phyloP scores from a whole-genome alignment of 805 yeast genomes.

The Candida boleticola region DNA sequence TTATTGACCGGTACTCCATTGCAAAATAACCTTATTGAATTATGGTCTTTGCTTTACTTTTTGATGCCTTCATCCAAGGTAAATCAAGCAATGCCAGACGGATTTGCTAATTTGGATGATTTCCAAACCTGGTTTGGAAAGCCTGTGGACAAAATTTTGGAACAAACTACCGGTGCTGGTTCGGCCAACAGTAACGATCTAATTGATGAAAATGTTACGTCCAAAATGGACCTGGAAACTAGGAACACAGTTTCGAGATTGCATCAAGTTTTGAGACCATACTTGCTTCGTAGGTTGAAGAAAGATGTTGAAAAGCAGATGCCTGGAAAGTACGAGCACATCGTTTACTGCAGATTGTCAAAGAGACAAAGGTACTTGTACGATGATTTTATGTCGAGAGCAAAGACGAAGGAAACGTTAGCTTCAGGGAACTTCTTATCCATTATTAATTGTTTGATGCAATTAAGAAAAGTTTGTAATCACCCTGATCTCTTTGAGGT shows the following conservation, averaged over 20 bases:
- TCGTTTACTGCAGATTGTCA: conserved; percentile 86
- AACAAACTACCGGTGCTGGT: conserved; percentile 51
- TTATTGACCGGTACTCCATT: conserved; percentile 95
- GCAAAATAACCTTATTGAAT: conserved; percentile 90
- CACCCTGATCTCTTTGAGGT: conserved; percentile 97
- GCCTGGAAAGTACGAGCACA: conserved; percentile 98
- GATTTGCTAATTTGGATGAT: conserved; percentile 93
- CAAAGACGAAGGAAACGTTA: conserved; percentile 90
- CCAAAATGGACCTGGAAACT: conserved; percentile 68
- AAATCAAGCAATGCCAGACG: conserved; percentile 79
- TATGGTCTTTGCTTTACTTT: conserved; percentile 94
- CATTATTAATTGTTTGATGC: conserved; percentile 97
- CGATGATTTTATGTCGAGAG: conserved; percentile 96
- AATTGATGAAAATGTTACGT: conserved; percentile 35
- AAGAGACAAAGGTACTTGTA: conserved; percentile 89
- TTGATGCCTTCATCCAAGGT: conserved; percentile 88
- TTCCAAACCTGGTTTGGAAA: conserved; percentile 99
- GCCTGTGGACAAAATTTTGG: conserved; percentile 91
- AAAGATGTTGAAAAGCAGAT: conserved; percentile 97
- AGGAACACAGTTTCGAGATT: conserved; percentile 79
- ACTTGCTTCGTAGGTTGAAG: conserved; percentile 83
- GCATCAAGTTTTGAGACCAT: conserved; percentile 93
- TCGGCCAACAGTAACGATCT: conserved; percentile 39
- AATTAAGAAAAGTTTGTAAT: conserved; percentile 91
- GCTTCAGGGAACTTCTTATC: conserved; percentile 94